Evolutionary conservation across 208 protist species (phyloP).

Genomic region (Wallacemonas sp.): DNA sequence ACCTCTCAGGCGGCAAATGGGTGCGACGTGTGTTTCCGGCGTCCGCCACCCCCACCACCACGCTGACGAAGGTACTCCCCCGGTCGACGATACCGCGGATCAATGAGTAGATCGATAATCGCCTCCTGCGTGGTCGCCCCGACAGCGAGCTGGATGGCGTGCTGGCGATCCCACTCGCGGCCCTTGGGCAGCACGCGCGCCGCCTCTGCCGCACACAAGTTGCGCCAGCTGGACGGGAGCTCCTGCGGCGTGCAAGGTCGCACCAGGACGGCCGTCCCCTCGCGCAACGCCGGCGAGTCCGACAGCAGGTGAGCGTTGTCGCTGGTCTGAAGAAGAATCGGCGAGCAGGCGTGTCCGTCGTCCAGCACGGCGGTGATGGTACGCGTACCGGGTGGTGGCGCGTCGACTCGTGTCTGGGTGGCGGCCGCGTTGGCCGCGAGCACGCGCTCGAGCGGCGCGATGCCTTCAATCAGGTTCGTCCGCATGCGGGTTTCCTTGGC

Average conservation of each 20-base stretch:
- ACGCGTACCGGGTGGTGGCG: not conserved
- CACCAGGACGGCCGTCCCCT: slow-evolving; percentile 48
- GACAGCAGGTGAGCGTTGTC: not conserved
- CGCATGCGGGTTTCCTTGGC: slow-evolving; percentile 36
- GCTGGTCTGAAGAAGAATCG: slow-evolving; percentile 20
- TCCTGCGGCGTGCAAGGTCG: slow-evolving; percentile 30
- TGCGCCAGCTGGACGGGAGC: slow-evolving; percentile 13
- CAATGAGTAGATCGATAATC: slow-evolving; percentile 59
- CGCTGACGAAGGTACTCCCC: slow-evolving; percentile 45
- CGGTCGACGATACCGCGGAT: slow-evolving; percentile 69
- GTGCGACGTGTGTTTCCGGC: not conserved
- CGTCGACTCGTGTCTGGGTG: too few relatives aligned
- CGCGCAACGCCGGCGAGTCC: not conserved
- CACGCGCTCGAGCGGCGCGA: slow-evolving; percentile 27
- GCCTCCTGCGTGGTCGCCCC: slow-evolving; percentile 74
- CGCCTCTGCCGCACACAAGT: slow-evolving; percentile 5
- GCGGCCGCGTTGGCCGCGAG: not conserved
- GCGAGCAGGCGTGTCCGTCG: slow-evolving; percentile 33
- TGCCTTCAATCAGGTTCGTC: slow-evolving; percentile 22
- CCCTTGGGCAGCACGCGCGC: slow-evolving; percentile 48
- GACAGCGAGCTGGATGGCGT: slow-evolving; percentile 54
- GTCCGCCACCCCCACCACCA: not conserved
- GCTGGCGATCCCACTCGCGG: slow-evolving; percentile 81
- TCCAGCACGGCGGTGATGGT: slow-evolving; percentile 35
- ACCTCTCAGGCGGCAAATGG: slow-evolving; percentile 21